Evolutionary conservation across 2,329 filamentous ascomycete species (phyloP).

Genomic region (Hawksworthiomyces lignivorus): DNA sequence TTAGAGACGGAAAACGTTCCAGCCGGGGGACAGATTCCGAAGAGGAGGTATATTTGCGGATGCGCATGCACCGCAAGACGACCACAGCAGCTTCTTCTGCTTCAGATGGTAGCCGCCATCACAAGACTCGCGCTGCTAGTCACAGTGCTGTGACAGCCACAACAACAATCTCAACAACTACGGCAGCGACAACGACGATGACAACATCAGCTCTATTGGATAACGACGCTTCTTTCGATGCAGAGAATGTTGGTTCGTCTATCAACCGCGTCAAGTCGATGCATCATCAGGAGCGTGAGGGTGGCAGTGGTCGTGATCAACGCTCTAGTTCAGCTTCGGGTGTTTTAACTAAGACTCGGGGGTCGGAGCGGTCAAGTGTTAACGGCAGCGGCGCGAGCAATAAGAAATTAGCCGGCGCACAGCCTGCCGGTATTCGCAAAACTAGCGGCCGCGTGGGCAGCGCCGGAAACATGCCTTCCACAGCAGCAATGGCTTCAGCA

Average conservation of each 20-base stretch:
- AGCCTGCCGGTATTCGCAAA: conserved; percentile 51
- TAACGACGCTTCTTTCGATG: conserved; percentile 61
- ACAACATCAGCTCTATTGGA: conserved; percentile 50
- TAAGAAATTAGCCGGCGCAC: conserved; percentile 44
- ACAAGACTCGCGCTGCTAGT: conserved; percentile 33
- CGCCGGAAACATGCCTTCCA: conserved; percentile 30
- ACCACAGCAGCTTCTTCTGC: conserved; percentile 51
- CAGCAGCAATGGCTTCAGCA: conserved; percentile 33
- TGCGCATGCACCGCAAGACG: conserved; percentile 58
- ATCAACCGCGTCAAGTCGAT: conserved; percentile 42
- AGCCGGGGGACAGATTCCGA: conserved; percentile 63
- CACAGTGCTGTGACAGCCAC: conserved; percentile 36
- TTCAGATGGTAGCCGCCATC: conserved; percentile 48
- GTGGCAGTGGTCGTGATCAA: conserved; percentile 20
- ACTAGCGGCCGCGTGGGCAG: conserved; percentile 59
- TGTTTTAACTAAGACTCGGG: conserved; percentile 57
- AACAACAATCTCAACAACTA: conserved; percentile 47
- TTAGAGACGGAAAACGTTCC: conserved; percentile 50
- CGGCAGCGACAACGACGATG: conserved; percentile 52
- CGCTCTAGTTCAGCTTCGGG: conserved; percentile 46
- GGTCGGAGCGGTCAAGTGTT: conserved; percentile 19
- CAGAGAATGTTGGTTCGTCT: conserved; percentile 57
- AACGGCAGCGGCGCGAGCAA: conserved; percentile 30
- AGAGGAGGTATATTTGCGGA: conserved; percentile 72
- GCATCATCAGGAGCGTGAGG: conserved; percentile 32